Evolutionary conservation across 768 basidiomycete species (phyloP), one percentile per base, ranked within the genome.

Genomic region (Mycena olivaceomarginata): DNA sequence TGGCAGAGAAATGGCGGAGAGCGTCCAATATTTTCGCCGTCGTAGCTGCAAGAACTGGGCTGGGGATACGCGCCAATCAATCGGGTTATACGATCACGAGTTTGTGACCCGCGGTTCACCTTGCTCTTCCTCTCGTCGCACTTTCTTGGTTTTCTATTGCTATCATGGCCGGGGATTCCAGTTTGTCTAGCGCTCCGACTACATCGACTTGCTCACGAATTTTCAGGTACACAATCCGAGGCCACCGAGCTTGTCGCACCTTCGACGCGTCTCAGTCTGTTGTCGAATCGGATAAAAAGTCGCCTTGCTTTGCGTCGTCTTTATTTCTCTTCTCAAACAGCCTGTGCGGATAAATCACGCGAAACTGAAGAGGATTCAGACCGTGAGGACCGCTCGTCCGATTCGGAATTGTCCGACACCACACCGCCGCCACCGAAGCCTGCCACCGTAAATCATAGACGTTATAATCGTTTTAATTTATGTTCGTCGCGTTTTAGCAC

Each of bases 261-360:
- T 67, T 76, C 76, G 1, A 64, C 37, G 13, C 43, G 60, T 60
- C 71, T 72, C 12, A 53, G 22, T 53, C 39, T 73, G 40, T 41
- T 77, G 4, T 77, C 76, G 31, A 68, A 68, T 60, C 76, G 76
- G n/a, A 77, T 77, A 53, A 77, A 77, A 65, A 72, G 70, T 37
- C 76, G 76, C 65, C 66, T 77, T 63, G 76, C 76, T 46, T 51
- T 68, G 25, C 76, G 76, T 59, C 71, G 76, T 37, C 76, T 72
- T 22, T 53, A 73, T 40, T 77, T 77, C 40, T 62, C 66, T 16
- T 25, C 67, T 5, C 67, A 76, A 51, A 15, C 37, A 37, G 56
- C 7, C 12, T 57, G 56, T 7, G 41, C 5, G n/a, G n/a, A 31
- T 20, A 40, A 41, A 25, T 22, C 59, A 45, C 37, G 51, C 71